These are phyloP conservation scores for Middelhovenomyces tepae DNA, from an alignment of 805 yeast species.

Conservation along the genomic window DNA sequence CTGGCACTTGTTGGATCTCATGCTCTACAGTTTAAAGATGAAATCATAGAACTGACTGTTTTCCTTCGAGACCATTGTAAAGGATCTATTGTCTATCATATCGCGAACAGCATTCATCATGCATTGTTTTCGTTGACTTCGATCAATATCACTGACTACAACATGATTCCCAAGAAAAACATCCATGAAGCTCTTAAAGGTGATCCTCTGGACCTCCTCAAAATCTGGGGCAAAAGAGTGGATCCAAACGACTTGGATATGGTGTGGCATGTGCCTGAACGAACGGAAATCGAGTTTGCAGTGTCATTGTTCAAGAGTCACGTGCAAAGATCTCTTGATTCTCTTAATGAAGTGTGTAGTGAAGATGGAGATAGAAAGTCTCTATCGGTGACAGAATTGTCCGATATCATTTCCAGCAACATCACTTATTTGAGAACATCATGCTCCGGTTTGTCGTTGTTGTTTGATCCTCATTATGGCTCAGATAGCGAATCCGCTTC, in stretches of 20 bases:
- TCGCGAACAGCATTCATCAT: conserved; percentile 59
- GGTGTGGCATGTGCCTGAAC: conserved; percentile 68
- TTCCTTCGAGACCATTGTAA: conserved; percentile 38
- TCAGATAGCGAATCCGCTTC: background rate
- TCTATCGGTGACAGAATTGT: conserved; percentile 27
- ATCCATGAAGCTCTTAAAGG: no score
- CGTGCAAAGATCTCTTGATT: conserved; percentile 22
- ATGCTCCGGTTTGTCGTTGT: conserved; percentile 58
- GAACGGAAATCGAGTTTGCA: conserved; percentile 50
- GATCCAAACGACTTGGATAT: conserved; percentile 34
- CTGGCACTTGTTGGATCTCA: conserved; percentile 56
- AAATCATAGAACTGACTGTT: conserved; percentile 39
- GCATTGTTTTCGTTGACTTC: conserved; percentile 54
- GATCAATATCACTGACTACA: conserved; percentile 27
- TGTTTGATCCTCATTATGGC: conserved; percentile 56
- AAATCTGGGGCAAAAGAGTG: conserved; percentile 29
- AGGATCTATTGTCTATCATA: conserved; percentile 57
- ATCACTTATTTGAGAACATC: conserved; percentile 50
- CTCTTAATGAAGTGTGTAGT: conserved; percentile 21
- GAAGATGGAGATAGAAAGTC: conserved; percentile 14
- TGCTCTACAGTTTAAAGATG: conserved; percentile 36
- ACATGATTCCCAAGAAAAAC: conserved; percentile 26
- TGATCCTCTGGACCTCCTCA: no score
- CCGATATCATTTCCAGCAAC: conserved; percentile 49
- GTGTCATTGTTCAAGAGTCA: conserved; percentile 47